Base-by-base conservation (phyloP, 73 alveolate genomes). In the Durusdinium trenchii region DNA sequence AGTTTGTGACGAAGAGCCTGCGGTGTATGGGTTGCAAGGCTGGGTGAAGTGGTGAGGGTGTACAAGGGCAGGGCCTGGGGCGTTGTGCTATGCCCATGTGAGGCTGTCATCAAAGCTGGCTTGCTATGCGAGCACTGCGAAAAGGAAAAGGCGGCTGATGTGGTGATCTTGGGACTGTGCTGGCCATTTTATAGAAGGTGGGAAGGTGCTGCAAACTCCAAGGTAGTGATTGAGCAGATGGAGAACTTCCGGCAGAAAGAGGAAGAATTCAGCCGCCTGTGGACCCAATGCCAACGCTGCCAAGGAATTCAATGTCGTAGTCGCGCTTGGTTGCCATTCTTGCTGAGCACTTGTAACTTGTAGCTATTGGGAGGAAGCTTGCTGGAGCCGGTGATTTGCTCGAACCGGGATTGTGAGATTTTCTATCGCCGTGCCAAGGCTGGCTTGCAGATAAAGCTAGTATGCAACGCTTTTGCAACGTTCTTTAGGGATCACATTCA, bases 281-380 rank as follows among this genome's bases (percentile, higher is more conserved):
- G 99, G 99, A 99, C 99, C 62, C 99, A 99, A 94, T 99, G 99
- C 99, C 99, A 99, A 99, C 99, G 99, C 99, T 99, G 99, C 99
- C 99, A 99, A 99, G 99, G 99, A 23, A 50, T 45, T 67, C 38
- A 67, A 9, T 9, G 46, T 14, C 7, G 81, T 45, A 1, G 26
- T 38, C 38, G 38, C 20, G 20, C 42, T 23, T 23, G 7, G 42
- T 35, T 40, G 32, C 16, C 38, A 7, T 64, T 7, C 78, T 14
- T 64, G 16, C 16, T 40, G 43, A 64, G 32, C 42, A 7, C 32
- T 64, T 64, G 78, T 40, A 5, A 23, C 38, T 40, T 40, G n/a
- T n/a, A 30, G 85, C 14, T 35, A n/a, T n/a, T 36, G 18, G 78
- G 43, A 90, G 96, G 99, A 94, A 99, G 99, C 61, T 98, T 99